These are phyloP conservation scores for Neonectria coccinea DNA, from an alignment of 2,329 filamentous ascomycete genomes.

Conservation along the genomic window DNA sequence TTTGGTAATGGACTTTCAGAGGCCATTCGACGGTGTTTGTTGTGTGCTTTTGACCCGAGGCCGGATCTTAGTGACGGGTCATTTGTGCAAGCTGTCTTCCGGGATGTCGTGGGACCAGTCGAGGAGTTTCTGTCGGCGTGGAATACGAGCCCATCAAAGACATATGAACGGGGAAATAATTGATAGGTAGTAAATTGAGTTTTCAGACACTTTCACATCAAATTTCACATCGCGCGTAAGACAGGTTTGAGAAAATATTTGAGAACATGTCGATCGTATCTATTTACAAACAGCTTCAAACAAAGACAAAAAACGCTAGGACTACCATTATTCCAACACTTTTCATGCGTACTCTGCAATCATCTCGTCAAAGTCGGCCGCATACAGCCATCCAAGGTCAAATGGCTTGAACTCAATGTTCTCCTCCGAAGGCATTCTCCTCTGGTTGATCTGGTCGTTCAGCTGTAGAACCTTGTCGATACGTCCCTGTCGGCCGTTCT, in stretches of 20 bases:
- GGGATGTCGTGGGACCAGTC: too few species aligned
- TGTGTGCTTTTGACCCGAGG: conserved; percentile 10
- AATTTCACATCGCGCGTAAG: too few species aligned
- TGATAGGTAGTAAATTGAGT: too few species aligned
- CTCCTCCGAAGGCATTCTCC: conserved; percentile 55
- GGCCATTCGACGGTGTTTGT: conserved; percentile 13
- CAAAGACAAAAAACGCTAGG: neutral
- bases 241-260: too few species aligned
- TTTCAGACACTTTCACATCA: too few species aligned
- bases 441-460: conserved; percentile 60
- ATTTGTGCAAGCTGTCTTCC: conserved; percentile 15
- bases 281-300: neutral
- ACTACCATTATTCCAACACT: neutral
- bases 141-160: too few species aligned
- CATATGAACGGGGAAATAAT: too few species aligned
- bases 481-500: conserved; percentile 59
- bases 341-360: conserved; percentile 42
- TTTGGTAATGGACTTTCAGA: conserved; percentile 11
- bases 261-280: too few species aligned
- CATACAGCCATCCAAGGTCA: conserved; percentile 59
- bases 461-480: conserved; percentile 61
- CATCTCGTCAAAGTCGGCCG: conserved; percentile 51
- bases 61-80: conserved; percentile 7
- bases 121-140: too few species aligned
- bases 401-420: conserved; percentile 42